Base-by-base conservation (phyloP, 2,329 filamentous ascomycete species). In the Chrysosporium queenslandicum region DNA sequence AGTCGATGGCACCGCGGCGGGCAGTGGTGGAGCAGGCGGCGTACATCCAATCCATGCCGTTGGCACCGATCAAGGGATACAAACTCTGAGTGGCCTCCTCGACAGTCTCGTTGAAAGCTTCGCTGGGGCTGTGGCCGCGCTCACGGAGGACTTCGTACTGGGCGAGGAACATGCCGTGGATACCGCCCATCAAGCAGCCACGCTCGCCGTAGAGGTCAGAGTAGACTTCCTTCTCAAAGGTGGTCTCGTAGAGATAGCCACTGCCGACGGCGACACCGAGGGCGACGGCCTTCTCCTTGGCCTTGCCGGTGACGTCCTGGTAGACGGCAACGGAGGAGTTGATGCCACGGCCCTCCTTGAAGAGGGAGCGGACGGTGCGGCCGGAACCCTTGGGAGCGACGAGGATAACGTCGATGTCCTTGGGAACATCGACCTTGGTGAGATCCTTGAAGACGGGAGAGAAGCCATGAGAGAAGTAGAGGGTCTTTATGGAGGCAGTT, bases 1-100 rank as follows among this genome's bases (percentile, higher is more conserved):
- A 98, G 82, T 98, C 92, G 71, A 98, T 94, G 76, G 92, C 92
- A 75, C 92, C 92, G 70, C 92, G 90, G 69, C 92, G 88, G 68
- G 92, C 92, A 55, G 92, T 98, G 70, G 92, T 98, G 59, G 91
- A 97, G 86, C 92, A 98, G 63, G 92, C 92, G 72, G 91, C 90
- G 79, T 94, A 98, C 92, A 98, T 98, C 89, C 94, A 98, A 80
- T 98, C 92, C 92, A 98, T 97, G 69, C 92, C 92, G 77, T 97
- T 86, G 75, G 81, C 82, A 69, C 91, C 92, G 68, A 98, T 98
- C 69, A 98, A 81, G 60, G 92, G 92, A 82, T 98, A 98, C 68
- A 98, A 80, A 62, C 82, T 88, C 82, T 98, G 92, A 50, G 92
- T 98, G 61, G 92, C 92, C 82, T 98, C 92, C 82, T 98, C 92